phyloP scores from a whole-genome alignment of 2,329 filamentous ascomycete genomes.

The Pseudocercospora pini-densiflorae region DNA sequence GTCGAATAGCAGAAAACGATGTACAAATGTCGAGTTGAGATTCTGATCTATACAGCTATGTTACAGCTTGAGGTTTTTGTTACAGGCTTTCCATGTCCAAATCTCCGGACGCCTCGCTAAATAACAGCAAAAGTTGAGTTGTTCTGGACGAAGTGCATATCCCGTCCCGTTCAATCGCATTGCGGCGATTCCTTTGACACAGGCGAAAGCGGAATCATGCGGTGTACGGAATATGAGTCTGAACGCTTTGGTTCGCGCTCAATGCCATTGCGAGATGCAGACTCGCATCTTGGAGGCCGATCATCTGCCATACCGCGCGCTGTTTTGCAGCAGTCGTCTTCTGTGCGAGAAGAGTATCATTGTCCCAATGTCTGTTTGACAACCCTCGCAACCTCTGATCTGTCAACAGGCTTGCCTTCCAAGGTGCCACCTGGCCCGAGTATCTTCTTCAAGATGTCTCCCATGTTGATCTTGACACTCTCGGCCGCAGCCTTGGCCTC shows the following conservation, averaged over 20 bases:
- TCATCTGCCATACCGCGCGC: background rate
- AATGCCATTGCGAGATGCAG: background rate
- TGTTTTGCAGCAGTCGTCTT: background rate
- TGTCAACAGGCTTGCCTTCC: slow-evolving; percentile 68
- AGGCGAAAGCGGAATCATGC: too few species aligned
- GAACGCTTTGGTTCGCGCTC: background rate
- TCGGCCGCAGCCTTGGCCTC: slow-evolving; percentile 51
- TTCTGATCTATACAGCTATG: background rate
- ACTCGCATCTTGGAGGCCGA: background rate
- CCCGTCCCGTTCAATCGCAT: too few species aligned
- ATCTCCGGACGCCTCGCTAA: background rate
- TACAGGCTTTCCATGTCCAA: background rate
- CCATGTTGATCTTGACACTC: slow-evolving; percentile 57
- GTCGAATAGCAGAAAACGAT: background rate
- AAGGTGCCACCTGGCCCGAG: slow-evolving; percentile 56
- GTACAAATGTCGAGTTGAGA: slow-evolving; percentile 2
- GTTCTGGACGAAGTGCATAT: too few species aligned
- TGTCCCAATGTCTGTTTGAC: slow-evolving; percentile 54
- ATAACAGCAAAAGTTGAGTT: background rate
- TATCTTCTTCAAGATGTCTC: slow-evolving; percentile 67
- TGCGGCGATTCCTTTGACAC: too few species aligned
- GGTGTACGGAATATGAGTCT: background rate
- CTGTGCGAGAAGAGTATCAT: background rate
- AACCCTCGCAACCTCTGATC: slow-evolving; percentile 62
- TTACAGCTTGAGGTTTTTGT: background rate